phyloP scores from a whole-genome alignment of 1,139 yeast genomes.

The Ogataea hybrid region DNA sequence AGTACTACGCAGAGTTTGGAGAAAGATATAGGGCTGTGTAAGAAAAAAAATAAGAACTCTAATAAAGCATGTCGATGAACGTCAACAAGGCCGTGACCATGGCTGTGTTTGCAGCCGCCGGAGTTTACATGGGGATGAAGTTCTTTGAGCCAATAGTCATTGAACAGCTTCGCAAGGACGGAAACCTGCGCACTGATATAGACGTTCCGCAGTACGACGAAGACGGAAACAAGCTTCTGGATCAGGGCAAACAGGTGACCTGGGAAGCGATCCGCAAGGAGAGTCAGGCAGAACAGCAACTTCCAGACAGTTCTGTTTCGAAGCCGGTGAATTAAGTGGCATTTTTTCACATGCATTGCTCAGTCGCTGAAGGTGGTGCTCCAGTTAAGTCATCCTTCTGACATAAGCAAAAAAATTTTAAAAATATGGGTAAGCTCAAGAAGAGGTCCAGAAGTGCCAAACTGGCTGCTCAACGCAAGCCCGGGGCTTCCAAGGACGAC shows the following conservation, averaged over 20 bases:
- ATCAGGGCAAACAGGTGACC: conserved; percentile 5
- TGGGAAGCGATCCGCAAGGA: conserved; percentile 24
- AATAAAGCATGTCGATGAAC: conserved; percentile 13
- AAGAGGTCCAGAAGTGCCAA: conserved; percentile 60
- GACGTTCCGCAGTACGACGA: conserved; percentile 47
- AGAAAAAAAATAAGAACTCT: conserved; percentile 2
- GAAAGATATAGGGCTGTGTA: conserved; percentile 24
- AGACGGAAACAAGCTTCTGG: conserved; percentile 37
- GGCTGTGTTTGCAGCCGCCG: conserved; percentile 27
- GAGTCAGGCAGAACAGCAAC: conserved; percentile 15
- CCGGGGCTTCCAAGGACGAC: conserved; percentile 29
- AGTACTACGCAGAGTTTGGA: conserved; percentile 69
- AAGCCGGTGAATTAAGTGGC: neutral
- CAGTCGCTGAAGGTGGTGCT: neutral
- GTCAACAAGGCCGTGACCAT: conserved; percentile 19
- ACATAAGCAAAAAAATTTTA: conserved; percentile 10
- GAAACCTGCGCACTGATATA: conserved; percentile 59
- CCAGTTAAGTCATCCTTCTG: neutral
- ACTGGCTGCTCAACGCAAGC: conserved; percentile 24
- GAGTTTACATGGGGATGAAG: conserved; percentile 49
- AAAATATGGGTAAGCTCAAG: conserved; percentile 70
- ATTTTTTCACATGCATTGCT: neutral
- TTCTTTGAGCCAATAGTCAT: conserved; percentile 75
- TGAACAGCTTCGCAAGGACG: conserved; percentile 67
- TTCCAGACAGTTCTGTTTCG: neutral